Conservation (phyloP, 768 basidiomycete genomes). For the Cantharellus anzutake region DNA sequence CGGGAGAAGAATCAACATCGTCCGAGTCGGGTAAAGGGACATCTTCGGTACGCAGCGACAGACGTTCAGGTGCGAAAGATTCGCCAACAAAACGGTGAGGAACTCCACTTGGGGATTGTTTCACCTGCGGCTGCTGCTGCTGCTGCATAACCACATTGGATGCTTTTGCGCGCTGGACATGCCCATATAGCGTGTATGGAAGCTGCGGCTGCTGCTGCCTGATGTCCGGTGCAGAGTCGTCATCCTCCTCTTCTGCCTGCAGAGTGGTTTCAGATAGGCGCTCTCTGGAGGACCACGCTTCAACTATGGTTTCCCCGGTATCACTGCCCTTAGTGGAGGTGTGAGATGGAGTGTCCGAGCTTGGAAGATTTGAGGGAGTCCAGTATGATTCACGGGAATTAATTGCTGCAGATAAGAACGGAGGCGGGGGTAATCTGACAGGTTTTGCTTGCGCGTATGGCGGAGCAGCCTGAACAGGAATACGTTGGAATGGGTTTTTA, state of each 20-base stretch:
- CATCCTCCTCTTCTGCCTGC: background rate
- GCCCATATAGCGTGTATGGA: background rate
- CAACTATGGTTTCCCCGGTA: background rate
- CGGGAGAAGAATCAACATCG: background rate
- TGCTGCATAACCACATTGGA: background rate
- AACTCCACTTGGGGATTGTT: background rate
- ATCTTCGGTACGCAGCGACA: background rate
- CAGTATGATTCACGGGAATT: background rate
- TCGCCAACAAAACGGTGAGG: background rate
- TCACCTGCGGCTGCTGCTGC: background rate
- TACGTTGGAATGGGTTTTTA: background rate
- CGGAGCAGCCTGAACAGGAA: background rate
- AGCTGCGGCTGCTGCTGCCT: background rate
- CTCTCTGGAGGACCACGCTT: background rate
- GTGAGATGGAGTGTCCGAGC: background rate
- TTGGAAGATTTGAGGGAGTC: background rate
- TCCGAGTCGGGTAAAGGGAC: background rate
- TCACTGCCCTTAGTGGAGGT: background rate
- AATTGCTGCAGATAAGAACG: background rate
- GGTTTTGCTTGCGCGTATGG: background rate
- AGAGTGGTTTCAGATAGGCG: background rate
- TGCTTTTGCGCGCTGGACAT: background rate
- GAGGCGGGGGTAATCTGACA: background rate
- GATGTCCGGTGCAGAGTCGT: background rate
- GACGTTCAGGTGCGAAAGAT: background rate